Evolutionary conservation across 352 stramenopile species (phyloP).

Genomic region (Globisporangium megalacanthum): DNA sequence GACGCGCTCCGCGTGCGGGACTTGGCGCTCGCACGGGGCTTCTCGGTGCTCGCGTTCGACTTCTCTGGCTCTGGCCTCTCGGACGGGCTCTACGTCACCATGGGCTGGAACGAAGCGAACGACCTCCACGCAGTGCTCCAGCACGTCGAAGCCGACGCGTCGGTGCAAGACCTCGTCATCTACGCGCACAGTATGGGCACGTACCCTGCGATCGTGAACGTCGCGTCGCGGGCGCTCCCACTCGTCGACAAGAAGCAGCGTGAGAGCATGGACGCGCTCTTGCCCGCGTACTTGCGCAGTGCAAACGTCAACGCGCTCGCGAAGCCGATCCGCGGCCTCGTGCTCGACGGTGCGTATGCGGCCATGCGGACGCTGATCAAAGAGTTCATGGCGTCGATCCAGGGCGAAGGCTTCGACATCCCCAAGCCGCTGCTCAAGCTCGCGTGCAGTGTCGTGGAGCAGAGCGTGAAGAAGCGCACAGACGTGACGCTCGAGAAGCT

Average conservation of each 20-base stretch:
- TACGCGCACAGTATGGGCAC: constrained; percentile 83
- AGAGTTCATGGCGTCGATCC: constrained; percentile 51
- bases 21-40: constrained; percentile 50
- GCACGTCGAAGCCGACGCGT: constrained; percentile 39
- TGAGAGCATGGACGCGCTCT: constrained; percentile 45
- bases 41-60: constrained; percentile 81
- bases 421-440: constrained; percentile 70
- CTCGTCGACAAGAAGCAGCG: constrained; percentile 37
- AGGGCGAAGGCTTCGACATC: constrained; percentile 68
- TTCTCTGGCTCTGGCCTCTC: constrained; percentile 71
- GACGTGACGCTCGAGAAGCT: constrained; percentile 68
- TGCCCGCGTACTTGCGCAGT: constrained; percentile 47
- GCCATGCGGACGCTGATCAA: constrained; percentile 64
- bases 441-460: constrained; percentile 53
- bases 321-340: constrained; percentile 67
- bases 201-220: constrained; percentile 75
- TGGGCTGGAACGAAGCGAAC: constrained; percentile 77
- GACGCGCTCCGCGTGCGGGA: constrained; percentile 67
- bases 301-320: constrained; percentile 27
- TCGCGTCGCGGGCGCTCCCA: constrained; percentile 50
- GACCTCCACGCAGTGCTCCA: constrained; percentile 72
- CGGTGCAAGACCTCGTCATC: constrained; percentile 53
- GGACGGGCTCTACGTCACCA: constrained; percentile 82
- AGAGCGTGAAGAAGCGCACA: constrained; percentile 72
- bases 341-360: constrained; percentile 72